Evolutionary conservation across 257 asterid genomes (phyloP).

Genomic region (Solanum piurae): DNA sequence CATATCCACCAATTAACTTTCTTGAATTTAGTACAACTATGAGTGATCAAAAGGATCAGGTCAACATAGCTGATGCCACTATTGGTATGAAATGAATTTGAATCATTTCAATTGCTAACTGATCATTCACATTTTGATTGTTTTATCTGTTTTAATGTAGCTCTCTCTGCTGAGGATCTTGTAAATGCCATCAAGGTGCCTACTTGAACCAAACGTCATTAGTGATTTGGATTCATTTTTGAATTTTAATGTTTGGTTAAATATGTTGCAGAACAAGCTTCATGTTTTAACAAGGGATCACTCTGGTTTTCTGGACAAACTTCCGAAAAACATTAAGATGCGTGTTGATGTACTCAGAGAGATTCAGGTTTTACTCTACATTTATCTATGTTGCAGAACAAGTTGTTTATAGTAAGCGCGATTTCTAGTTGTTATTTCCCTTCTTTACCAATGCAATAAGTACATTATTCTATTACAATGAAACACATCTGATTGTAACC

Average conservation of each 20-base stretch:
- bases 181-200: constrained; percentile 3
- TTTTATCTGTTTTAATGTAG: not conserved
- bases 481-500: not conserved
- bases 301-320: not conserved
- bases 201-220: not conserved
- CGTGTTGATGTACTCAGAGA: not conserved
- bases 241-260: not conserved
- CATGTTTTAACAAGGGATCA: constrained; percentile 1
- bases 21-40: not conserved
- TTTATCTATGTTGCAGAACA: not conserved
- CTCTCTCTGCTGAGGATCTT: constrained; percentile 4
- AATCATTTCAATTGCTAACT: not conserved
- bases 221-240: not conserved
- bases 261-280: constrained; percentile 2
- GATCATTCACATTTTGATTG: not conserved
- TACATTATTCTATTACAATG: not conserved
- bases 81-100: not conserved
- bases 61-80: not conserved
- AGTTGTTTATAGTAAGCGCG: no score
- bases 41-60: constrained; percentile 1
- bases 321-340: not conserved
- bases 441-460: not conserved
- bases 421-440: not conserved
- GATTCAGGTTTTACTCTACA: not conserved
- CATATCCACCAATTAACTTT: not conserved